Base-by-base conservation (phyloP, 306 rosid genomes). In the Lagenaria siceraria region DNA sequence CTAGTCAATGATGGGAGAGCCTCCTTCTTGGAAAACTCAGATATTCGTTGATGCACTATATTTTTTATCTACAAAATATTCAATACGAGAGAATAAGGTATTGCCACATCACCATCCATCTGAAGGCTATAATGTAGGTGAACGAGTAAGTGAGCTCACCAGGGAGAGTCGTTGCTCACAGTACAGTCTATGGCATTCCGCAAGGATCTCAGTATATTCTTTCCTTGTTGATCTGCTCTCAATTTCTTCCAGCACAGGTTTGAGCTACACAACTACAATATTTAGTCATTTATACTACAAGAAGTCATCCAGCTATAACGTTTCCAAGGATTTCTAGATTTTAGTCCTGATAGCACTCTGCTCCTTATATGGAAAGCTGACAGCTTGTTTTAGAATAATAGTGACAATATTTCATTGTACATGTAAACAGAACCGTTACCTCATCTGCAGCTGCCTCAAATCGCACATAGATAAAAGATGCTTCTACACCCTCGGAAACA, bases 361-460 rank as follows among this genome's bases (percentile, higher is more conserved):
- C 48, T 35, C 68, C 69, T 76, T 40, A 10, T 24, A 43, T 6
- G 21, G 52, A 52, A 17, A 33, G 33, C 49, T 31, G 78, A 55
- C 43, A 33, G 4, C 76, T 48, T 49, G 76, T 8, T 71, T 71
- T 31, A n/a, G 40, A 51, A 74, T 15, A 29, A 74, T 74, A 53
- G 18, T 29, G 55, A 64, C 79, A 70, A 46, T 73, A 70, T 21
- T 58, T 78, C 54, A 49, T 40, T 69, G 70, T 24, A 12, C 58
- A 83, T 42, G 52, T 59, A 80, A 74, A 55, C 27, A 17, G 29
- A 54, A 85, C 35, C 48, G 33, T 77, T 88, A 89, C 99, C 96
- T 96, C 98, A 82, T 92, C 90, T 66, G 99, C 97, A 18, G 93
- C 99, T 75, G 97, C 99, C 96, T 96, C 91, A 87, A 96, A 96